Conservation (phyloP, 1,139 yeast species). For the Geotrichum europaeum region DNA sequence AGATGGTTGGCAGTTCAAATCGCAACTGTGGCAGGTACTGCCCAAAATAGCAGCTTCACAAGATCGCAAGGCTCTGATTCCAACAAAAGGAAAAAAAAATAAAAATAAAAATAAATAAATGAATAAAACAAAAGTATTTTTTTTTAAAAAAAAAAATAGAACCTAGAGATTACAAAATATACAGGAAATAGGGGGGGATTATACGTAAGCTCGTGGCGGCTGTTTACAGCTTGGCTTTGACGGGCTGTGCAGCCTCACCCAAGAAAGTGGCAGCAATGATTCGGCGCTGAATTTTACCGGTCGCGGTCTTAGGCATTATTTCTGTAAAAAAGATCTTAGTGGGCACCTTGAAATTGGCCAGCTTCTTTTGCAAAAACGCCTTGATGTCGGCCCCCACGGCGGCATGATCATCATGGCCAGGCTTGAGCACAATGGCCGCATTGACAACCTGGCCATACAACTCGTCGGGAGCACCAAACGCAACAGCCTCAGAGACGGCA, state of each 20-base stretch:
- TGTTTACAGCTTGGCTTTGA: constrained; percentile 27
- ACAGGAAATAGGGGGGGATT: neutral
- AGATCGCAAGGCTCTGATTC: neutral
- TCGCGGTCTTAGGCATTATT: constrained; percentile 60
- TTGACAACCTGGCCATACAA: constrained; percentile 63
- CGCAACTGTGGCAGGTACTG: neutral
- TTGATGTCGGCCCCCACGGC: constrained; percentile 42
- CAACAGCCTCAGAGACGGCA: constrained; percentile 57
- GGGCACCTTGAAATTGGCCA: constrained; percentile 56
- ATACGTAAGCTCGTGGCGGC: too few relatives aligned
- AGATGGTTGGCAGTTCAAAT: neutral
- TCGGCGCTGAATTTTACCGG: constrained; percentile 64
- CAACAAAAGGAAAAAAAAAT: neutral
- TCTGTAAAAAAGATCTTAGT: constrained; percentile 51
- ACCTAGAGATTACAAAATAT: neutral
- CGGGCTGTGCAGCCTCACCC: constrained; percentile 19
- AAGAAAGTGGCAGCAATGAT: constrained; percentile 45
- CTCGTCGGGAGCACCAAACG: constrained; percentile 57
- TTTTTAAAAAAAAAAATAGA: neutral
- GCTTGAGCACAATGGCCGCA: constrained; percentile 54
- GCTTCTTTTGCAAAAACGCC: constrained; percentile 40
- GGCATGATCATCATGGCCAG: constrained; percentile 29
- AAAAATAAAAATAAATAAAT: neutral
- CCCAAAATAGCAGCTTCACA: constrained; percentile 2
- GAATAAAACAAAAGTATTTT: neutral